Base-by-base conservation (phyloP, 768 basidiomycete genomes). In the Rossbeevera mucosa region DNA sequence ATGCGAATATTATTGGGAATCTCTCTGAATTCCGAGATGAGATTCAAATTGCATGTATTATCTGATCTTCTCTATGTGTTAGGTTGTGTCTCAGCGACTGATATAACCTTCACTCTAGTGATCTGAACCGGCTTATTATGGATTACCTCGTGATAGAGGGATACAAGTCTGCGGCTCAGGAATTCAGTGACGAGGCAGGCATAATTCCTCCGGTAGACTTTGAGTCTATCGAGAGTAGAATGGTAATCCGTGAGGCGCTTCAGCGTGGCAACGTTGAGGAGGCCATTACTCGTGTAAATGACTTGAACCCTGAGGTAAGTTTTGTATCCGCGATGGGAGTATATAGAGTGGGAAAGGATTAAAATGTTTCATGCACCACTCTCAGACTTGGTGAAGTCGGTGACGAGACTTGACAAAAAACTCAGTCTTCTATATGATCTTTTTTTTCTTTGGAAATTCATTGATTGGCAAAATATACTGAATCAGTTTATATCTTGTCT, bases 61-160 rank as follows among this genome's bases (percentile, higher is more conserved):
- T 86, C 92, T 91, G 89, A 91, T 60, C 31, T 51, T 44, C 22
- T 21, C 64, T 68, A 64, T 68, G 63, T 71, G 50, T 52, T 13
- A 5, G 18, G 30, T 28, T 18, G 12, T 57, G 59, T 61, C 63
- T 31, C 51, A 42, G 36, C 41, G 46, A 22, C 54, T 66, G 51
- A 62, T 57, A 59, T 2, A 24, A 50, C 20, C 55, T 68, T 56
- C 64, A 53, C 55, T 53, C 53, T 53, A 99, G 96, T 71, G 94
- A 99, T 70, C 74, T 98, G 52, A 95, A 98, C 69, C 81, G 86
- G 4, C 81, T 98, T 21, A 84, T 99, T 42, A 94, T 96, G 85
- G 93, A 99, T 67, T 98, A 97, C 71, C 87, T 98, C 56, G 90
- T 96, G 55, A 91, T 96, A 49, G 94, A 98, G 66, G 96, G 96